Evolutionary conservation across 495 filamentous ascomycete species (phyloP).

Genomic region (Umbilicaria muhlenbergii): DNA sequence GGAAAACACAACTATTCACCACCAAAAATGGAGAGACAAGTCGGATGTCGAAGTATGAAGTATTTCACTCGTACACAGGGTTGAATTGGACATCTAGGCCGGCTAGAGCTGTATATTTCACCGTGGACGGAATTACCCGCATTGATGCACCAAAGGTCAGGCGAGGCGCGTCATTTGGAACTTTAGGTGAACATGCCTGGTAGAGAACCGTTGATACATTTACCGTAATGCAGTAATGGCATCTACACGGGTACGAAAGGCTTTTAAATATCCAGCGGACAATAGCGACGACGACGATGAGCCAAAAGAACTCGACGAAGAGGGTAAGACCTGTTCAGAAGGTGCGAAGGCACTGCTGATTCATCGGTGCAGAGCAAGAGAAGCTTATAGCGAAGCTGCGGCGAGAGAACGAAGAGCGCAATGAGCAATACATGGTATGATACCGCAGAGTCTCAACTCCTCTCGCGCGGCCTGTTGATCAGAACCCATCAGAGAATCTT

Average conservation of each 20-base stretch:
- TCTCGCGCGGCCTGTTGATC: slow-evolving; percentile 1
- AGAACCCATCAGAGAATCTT: slow-evolving; percentile 30
- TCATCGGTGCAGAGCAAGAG: slow-evolving; percentile 44
- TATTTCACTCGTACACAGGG: too few species aligned
- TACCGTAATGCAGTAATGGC: slow-evolving; percentile 19
- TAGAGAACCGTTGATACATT: too few species aligned
- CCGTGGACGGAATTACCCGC: too few species aligned
- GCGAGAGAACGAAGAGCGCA: slow-evolving; percentile 38
- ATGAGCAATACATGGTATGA: slow-evolving; percentile 40
- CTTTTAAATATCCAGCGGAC: slow-evolving; percentile 47
- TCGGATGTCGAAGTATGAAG: too few species aligned
- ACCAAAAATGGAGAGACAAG: too few species aligned
- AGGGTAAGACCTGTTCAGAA: slow-evolving; percentile 26
- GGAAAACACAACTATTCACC: too few species aligned
- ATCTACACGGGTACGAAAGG: slow-evolving; percentile 39
- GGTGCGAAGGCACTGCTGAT: too few species aligned
- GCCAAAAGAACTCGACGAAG: slow-evolving; percentile 44
- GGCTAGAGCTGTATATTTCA: too few species aligned
- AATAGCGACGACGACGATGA: slow-evolving; percentile 26
- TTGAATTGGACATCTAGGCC: too few species aligned
- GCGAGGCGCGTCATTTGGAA: too few species aligned
- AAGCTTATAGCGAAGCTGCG: slow-evolving; percentile 42
- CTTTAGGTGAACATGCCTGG: too few species aligned
- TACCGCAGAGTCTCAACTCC: neutral
- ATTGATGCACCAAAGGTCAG: too few species aligned